phyloP scores from a whole-genome alignment of 176 grass and related monocot species.

The Melocanna baccifera region DNA sequence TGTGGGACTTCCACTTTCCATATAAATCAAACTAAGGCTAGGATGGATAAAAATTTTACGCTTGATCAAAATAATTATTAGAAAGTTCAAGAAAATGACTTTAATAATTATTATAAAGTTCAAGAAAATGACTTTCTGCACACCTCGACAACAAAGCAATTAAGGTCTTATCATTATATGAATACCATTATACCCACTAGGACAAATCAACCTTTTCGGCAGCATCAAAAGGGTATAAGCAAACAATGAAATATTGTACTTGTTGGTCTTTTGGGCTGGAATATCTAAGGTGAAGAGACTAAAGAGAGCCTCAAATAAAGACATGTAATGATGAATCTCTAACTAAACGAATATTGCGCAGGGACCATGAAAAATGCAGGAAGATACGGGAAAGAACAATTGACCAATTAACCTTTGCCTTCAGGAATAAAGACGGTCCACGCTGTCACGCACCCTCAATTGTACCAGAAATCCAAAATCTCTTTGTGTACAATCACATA shows the following conservation, averaged over 20 bases:
- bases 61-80: background rate
- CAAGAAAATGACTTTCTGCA: constrained; percentile 21
- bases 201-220: constrained; percentile 15
- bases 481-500: background rate
- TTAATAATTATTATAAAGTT: background rate
- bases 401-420: constrained; percentile 2
- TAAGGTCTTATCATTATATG: background rate
- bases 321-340: background rate
- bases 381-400: constrained; percentile 7
- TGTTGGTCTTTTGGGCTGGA: background rate
- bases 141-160: background rate
- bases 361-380: background rate
- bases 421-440: background rate
- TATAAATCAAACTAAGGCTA: background rate
- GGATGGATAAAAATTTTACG: background rate
- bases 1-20: background rate
- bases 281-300: background rate
- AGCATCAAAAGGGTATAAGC: background rate
- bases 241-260: background rate
- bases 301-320: constrained; percentile 18
- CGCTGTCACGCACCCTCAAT: background rate
- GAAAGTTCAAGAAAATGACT: constrained; percentile 22
- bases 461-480: background rate
- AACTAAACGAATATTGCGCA: background rate
- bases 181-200: constrained; percentile 17